A percentile compares a stretch with the other conserved stretches of the same genome.
phyloP scores from a whole-genome alignment of 768 basidiomycete genomes.

The Strobilomyces echinocephalus region DNA sequence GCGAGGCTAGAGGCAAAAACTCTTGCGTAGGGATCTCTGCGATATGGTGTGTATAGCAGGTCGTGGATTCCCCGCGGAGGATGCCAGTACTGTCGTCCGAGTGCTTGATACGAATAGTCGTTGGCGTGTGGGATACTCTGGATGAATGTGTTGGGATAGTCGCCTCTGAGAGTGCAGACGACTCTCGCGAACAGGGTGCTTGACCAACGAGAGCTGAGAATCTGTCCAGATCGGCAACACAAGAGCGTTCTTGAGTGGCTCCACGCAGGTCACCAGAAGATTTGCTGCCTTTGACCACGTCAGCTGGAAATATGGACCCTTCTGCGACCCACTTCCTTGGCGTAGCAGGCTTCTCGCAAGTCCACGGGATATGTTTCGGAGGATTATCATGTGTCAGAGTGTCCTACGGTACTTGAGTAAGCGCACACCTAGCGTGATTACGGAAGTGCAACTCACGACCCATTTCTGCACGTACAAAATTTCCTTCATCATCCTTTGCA shows the following conservation, averaged over 20 bases:
- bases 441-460: slow-evolving; percentile 26
- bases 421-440: background rate
- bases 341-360: slow-evolving; percentile 16
- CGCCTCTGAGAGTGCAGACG: background rate
- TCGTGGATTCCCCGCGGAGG: slow-evolving; percentile 5
- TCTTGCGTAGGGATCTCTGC: background rate
- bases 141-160: background rate
- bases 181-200: slow-evolving; percentile 1
- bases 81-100: slow-evolving; percentile 4
- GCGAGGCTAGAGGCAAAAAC: background rate
- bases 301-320: slow-evolving; percentile 28
- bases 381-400: slow-evolving; percentile 17
- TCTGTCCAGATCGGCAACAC: background rate
- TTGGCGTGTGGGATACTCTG: slow-evolving; percentile 1
- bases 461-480: slow-evolving; percentile 31
- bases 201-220: background rate
- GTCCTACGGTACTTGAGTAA: slow-evolving; percentile 19
- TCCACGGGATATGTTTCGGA: slow-evolving; percentile 30
- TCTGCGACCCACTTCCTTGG: slow-evolving; percentile 27
- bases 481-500: slow-evolving; percentile 34
- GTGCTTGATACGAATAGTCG: slow-evolving; percentile 3
- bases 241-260: background rate
- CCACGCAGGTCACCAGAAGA: slow-evolving; percentile 1
- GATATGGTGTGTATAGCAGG: background rate
- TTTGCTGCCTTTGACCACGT: slow-evolving; percentile 8